phyloP scores from a whole-genome alignment of 2,329 filamentous ascomycete genomes.

The Nemania sp. region DNA sequence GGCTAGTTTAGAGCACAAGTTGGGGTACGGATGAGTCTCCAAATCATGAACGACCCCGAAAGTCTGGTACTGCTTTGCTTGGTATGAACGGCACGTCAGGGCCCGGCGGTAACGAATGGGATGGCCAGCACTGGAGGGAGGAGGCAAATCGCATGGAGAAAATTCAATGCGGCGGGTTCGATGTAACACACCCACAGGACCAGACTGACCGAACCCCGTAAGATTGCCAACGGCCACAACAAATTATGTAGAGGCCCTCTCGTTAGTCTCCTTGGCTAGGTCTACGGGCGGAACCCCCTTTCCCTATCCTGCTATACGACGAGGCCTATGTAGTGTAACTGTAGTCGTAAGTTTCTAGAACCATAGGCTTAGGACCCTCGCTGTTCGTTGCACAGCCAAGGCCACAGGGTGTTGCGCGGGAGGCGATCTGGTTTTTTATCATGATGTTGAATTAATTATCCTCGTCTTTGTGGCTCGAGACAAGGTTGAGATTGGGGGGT shows the following conservation, averaged over 20 bases:
- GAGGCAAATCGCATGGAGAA: slow-evolving; percentile 3
- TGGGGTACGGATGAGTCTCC: neutral
- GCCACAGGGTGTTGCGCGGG: neutral
- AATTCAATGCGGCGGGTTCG: slow-evolving; percentile 1
- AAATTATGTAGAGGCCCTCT: neutral
- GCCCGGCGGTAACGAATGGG: slow-evolving; percentile 19
- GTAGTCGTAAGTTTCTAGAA: slow-evolving; percentile 6
- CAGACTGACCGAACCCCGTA: neutral
- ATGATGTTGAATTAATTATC: neutral
- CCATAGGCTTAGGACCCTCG: neutral
- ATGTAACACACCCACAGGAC: slow-evolving; percentile 12
- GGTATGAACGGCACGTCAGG: slow-evolving; percentile 9
- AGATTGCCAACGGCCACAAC: neutral
- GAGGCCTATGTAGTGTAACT: neutral
- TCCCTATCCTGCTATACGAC: neutral
- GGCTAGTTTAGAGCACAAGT: neutral
- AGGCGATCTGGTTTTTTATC: neutral
- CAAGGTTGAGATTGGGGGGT: neutral
- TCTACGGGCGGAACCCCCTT: neutral
- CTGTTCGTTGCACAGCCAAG: slow-evolving; percentile 6
- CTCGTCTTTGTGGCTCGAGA: neutral
- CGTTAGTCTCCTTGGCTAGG: neutral
- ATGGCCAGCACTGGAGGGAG: neutral
- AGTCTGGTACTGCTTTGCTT: neutral
- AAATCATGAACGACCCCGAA: neutral